Evolutionary conservation across 2,329 filamentous ascomycete species (phyloP).

Genomic region (Alternaria sp.): DNA sequence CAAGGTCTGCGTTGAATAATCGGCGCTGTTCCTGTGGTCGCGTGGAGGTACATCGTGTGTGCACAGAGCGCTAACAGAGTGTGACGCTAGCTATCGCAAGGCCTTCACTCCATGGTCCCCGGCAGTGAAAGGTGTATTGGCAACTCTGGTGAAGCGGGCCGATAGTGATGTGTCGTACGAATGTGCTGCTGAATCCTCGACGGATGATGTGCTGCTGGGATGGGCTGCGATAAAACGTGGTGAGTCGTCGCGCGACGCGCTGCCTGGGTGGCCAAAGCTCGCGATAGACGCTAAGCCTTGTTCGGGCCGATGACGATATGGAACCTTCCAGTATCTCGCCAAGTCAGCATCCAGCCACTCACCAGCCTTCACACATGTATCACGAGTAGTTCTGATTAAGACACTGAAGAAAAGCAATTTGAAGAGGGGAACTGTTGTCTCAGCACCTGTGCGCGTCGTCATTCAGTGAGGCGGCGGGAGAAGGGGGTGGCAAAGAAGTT

Average conservation of each 20-base stretch:
- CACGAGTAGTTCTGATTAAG: background rate
- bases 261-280: constrained; percentile 11
- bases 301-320: constrained; percentile 19
- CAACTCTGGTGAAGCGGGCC: constrained; percentile 10
- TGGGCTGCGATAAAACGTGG: constrained; percentile 16
- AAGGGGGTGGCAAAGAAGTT: constrained; percentile 11
- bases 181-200: constrained; percentile 4
- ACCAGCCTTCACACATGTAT: background rate
- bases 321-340: constrained; percentile 27
- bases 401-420: background rate
- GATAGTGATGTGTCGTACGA: constrained; percentile 13
- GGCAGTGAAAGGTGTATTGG: constrained; percentile 6
- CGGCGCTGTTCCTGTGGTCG: constrained; percentile 21
- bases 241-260: constrained; percentile 18
- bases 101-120: constrained; percentile 3
- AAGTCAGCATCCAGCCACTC: constrained; percentile 7
- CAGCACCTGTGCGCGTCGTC: background rate
- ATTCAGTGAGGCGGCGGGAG: background rate
- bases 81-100: constrained; percentile 25
- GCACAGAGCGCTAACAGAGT: constrained; percentile 27
- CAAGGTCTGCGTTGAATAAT: constrained; percentile 15
- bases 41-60: constrained; percentile 32
- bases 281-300: constrained; percentile 12
- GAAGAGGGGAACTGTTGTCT: background rate
- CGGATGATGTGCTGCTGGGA: constrained; percentile 21